phyloP scores from a whole-genome alignment of 208 protist genomes.

The Plasmodiophora brassicae region DNA sequence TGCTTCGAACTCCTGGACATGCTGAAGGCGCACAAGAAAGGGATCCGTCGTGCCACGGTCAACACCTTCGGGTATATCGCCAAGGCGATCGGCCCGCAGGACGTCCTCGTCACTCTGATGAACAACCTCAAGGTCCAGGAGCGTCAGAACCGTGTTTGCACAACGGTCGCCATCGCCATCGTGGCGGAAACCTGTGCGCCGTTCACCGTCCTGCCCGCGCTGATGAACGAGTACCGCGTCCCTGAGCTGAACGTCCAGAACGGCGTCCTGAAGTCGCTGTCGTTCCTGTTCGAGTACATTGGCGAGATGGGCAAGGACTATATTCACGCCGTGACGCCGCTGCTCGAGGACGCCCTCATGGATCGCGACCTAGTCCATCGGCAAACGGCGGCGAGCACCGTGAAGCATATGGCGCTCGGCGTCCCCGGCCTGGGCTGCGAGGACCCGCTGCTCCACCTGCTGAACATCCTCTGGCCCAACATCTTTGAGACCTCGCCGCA shows the following conservation, averaged over 20 bases:
- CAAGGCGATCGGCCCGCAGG: constrained; percentile 94
- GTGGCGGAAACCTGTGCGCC: constrained; percentile 95
- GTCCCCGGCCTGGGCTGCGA: constrained; percentile 68
- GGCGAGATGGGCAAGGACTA: constrained; percentile 94
- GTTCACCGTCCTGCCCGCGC: constrained; percentile 95
- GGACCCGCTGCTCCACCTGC: constrained; percentile 91
- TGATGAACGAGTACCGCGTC: constrained; percentile 98
- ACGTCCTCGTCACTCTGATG: constrained; percentile 95
- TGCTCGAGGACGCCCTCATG: constrained; percentile 96
- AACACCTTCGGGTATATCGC: constrained; percentile 98
- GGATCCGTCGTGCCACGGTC: constrained; percentile 87
- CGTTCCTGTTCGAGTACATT: constrained; percentile 99
- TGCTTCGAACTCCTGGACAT: constrained; percentile 96
- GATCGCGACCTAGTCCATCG: constrained; percentile 95
- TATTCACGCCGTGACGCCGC: constrained; percentile 89
- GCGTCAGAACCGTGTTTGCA: constrained; percentile 97
- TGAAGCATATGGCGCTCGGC: constrained; percentile 87
- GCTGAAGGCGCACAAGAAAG: constrained; percentile 94
- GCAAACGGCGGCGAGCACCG: constrained; percentile 93
- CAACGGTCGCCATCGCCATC: constrained; percentile 97
- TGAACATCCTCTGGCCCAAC: constrained; percentile 99
- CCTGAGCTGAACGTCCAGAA: constrained; percentile 89
- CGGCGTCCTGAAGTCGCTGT: constrained; percentile 94
- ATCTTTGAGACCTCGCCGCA: constrained; percentile 97
- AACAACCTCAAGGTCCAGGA: constrained; percentile 98